phyloP scores from a whole-genome alignment of 108 stramenopile species.

The Cyclotella baltica region DNA sequence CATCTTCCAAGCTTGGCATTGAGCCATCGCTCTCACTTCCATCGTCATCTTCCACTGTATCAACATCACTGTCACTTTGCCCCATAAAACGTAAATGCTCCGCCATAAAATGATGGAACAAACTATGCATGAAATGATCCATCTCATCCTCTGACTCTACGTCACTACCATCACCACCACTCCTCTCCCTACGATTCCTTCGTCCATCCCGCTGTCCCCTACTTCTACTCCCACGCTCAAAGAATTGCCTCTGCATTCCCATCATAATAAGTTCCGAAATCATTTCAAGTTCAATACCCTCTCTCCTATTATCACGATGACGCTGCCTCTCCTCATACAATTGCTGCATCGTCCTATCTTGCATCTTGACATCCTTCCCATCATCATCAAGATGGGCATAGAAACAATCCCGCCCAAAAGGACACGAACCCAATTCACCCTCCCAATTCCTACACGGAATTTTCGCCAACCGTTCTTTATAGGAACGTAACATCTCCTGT shows the following conservation, averaged over 20 bases:
- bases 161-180: neutral
- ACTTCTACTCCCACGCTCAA: neutral
- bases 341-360: slow-evolving; percentile 51
- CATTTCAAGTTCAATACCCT: slow-evolving; percentile 17
- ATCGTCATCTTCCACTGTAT: neutral
- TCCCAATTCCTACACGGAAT: slow-evolving; percentile 56
- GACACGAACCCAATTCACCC: slow-evolving; percentile 59
- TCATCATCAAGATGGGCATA: slow-evolving; percentile 54
- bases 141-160: slow-evolving; percentile 11
- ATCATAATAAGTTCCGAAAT: slow-evolving; percentile 28
- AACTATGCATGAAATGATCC: neutral
- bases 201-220: neutral
- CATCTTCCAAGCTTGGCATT: neutral
- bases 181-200: neutral
- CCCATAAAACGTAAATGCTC: neutral
- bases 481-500: slow-evolving; percentile 25
- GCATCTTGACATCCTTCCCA: slow-evolving; percentile 53
- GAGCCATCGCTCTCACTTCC: neutral
- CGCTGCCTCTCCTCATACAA: slow-evolving; percentile 52
- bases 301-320: slow-evolving; percentile 19
- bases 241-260: slow-evolving; percentile 19
- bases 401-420: slow-evolving; percentile 69
- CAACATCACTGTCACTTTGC: neutral
- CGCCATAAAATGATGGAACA: neutral
- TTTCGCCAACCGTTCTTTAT: slow-evolving; percentile 45